Percentiles rank a stretch among this genome's conserved stretches.
phyloP scores from a whole-genome alignment of 768 basidiomycete genomes.

The Termitomyces bulborhizus region DNA sequence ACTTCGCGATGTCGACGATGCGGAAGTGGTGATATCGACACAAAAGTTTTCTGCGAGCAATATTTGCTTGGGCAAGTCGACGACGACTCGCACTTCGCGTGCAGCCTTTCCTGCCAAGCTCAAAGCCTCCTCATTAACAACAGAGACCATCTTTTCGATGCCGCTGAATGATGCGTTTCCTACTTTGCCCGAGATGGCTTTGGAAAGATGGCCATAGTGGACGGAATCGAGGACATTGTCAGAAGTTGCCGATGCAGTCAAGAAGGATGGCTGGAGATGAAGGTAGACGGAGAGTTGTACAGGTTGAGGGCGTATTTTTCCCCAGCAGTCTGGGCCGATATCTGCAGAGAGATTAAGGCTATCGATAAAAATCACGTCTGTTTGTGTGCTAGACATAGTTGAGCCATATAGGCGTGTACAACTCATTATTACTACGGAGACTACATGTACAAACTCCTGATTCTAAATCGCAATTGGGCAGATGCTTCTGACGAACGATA shows the following conservation, averaged over 20 bases:
- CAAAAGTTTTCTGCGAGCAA: slow-evolving; percentile 40
- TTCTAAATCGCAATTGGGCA: too few species aligned
- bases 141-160: slow-evolving; percentile 25
- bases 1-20: slow-evolving; percentile 13
- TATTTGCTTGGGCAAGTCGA: slow-evolving; percentile 42
- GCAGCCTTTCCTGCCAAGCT: slow-evolving; percentile 29
- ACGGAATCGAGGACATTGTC: slow-evolving; percentile 54
- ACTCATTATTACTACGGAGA: neutral
- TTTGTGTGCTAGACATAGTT: neutral
- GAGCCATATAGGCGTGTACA: neutral
- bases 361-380: slow-evolving; percentile 42
- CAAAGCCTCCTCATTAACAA: slow-evolving; percentile 31
- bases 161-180: slow-evolving; percentile 18
- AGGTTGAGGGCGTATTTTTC: slow-evolving; percentile 40
- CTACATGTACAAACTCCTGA: neutral
- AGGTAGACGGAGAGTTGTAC: slow-evolving; percentile 45
- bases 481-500: too few species aligned
- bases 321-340: slow-evolving; percentile 50
- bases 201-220: slow-evolving; percentile 60
- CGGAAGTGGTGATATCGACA: slow-evolving; percentile 28
- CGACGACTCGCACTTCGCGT: slow-evolving; percentile 33
- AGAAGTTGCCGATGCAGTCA: slow-evolving; percentile 36
- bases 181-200: slow-evolving; percentile 31
- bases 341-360: slow-evolving; percentile 32
- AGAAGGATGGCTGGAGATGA: slow-evolving; percentile 32